Evolutionary conservation across 164 flowering plant genomes (phyloP).

Genomic region (Malania oleifera): DNA sequence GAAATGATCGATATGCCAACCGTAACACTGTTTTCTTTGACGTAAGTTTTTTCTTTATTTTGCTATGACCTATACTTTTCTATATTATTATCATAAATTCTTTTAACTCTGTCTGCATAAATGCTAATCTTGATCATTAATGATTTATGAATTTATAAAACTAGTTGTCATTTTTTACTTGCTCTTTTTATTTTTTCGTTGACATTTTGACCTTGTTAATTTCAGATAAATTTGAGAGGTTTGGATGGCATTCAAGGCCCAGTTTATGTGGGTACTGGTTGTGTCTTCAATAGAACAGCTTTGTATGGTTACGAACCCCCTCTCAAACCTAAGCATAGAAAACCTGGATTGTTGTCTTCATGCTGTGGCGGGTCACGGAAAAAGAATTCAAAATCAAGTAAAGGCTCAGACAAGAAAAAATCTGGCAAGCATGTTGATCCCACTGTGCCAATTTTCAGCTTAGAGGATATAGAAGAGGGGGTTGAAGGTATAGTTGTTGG

Average conservation of each 20-base stretch:
- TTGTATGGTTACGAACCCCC: conserved; percentile 32
- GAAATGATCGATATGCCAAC: conserved; percentile 25
- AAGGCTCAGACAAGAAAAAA: conserved; percentile 60
- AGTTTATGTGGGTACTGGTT: conserved; percentile 33
- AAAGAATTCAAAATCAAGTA: conserved; percentile 50
- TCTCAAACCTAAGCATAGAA: conserved; percentile 6
- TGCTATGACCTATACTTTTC: not conserved
- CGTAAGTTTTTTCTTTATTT: conserved; percentile 14
- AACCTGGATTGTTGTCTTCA: conserved; percentile 51
- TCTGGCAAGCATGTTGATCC: conserved; percentile 61
- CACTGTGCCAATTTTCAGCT: conserved; percentile 14
- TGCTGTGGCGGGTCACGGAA: conserved; percentile 66
- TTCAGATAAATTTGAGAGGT: conserved; percentile 24
- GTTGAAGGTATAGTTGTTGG: conserved; percentile 60
- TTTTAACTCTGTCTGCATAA: not conserved
- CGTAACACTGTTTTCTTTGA: conserved; percentile 30
- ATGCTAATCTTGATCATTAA: not conserved
- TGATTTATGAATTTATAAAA: too few relatives aligned
- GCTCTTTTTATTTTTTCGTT: not conserved
- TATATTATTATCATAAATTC: not conserved
- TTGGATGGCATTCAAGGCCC: conserved; percentile 32
- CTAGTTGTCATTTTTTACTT: not conserved
- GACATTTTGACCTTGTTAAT: not conserved
- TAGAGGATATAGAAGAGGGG: conserved; percentile 88
- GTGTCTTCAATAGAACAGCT: conserved; percentile 28